Conservation (phyloP, 441 rosid genomes). For the Syzygium malaccense region DNA sequence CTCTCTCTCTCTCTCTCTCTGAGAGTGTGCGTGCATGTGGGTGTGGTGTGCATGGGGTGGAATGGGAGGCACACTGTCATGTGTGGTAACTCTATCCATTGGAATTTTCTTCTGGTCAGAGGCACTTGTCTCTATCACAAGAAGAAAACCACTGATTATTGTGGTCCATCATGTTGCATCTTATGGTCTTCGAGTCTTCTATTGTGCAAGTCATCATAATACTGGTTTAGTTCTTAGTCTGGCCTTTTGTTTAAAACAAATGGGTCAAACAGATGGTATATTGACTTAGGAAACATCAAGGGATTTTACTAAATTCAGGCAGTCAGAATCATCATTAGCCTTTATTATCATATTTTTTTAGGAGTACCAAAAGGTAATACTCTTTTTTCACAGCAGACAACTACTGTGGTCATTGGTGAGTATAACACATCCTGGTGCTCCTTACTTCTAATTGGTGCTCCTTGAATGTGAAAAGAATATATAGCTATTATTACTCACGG, state of each 20-base stretch:
- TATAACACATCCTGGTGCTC: background rate
- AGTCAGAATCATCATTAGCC: background rate
- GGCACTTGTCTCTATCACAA: background rate
- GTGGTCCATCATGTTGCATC: background rate
- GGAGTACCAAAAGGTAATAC: background rate
- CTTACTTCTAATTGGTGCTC: background rate
- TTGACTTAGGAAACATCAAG: background rate
- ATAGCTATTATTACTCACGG: background rate
- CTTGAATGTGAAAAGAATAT: background rate
- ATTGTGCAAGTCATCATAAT: background rate
- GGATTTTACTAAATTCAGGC: background rate
- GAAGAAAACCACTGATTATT: background rate
- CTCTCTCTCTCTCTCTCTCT: background rate
- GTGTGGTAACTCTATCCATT: background rate
- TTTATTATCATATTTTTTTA: background rate
- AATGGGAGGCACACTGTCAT: background rate
- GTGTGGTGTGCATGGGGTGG: background rate
- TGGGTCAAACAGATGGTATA: background rate
- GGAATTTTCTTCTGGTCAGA: background rate
- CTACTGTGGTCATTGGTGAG: background rate
- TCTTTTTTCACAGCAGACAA: background rate
- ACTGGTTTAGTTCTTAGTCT: background rate
- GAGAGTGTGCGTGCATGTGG: too few relatives aligned
- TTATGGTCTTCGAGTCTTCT: background rate
- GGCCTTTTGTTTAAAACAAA: background rate